Evolutionary conservation across 331 rosid genomes (phyloP), one percentile per base, ranked within the genome.

Genomic region (Ulmus americana): DNA sequence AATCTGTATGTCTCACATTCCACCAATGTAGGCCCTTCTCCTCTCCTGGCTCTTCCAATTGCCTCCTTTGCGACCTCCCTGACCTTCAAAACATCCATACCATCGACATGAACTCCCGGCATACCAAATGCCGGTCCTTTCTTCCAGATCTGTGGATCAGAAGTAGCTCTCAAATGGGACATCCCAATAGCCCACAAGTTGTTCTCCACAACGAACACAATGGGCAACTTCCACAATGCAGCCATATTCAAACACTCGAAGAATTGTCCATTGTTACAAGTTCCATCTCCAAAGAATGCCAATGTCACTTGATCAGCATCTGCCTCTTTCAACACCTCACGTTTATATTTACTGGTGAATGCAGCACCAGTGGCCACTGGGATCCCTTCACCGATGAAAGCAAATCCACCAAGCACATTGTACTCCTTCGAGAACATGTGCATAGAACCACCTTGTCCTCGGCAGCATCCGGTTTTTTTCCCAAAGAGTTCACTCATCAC

Each of bases 381-480:
- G 67, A 94, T 90, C 50, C 99, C 99, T 82, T 94, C 99, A 45
- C 99, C 99, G 14, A 94, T 94, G 83, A 94, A 94, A 4, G 99
- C 99, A 55, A 94, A 94, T 22, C 99, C 99, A 9, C 99, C 99
- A 3, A 94, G 75, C 80, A 94, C 4, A 57, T 90, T 90, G 79
- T 87, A 80, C 76, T 84, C 97, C 71, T 84, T 94, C 0, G 99
- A 94, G 86, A 94, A 94, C 99, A 94, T 94, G 70, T 94, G 99
- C 99, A 94, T 94, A 0, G 99, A 94, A 79, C 99, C 99, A 4
- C 99, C 99, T 71, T 94, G 99, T 66, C 99, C 99, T 1, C 97
- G 87, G 88, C 99, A 94, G 65, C 95, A 85, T 8, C 99, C 99
- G 0, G 99, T 90, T 12, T 95, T 83, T 88, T 87, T 94, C 44